These are phyloP conservation scores for Cylindricascospora bacillispora DNA, from an alignment of 1,139 yeast genomes.

Conservation along the genomic window DNA sequence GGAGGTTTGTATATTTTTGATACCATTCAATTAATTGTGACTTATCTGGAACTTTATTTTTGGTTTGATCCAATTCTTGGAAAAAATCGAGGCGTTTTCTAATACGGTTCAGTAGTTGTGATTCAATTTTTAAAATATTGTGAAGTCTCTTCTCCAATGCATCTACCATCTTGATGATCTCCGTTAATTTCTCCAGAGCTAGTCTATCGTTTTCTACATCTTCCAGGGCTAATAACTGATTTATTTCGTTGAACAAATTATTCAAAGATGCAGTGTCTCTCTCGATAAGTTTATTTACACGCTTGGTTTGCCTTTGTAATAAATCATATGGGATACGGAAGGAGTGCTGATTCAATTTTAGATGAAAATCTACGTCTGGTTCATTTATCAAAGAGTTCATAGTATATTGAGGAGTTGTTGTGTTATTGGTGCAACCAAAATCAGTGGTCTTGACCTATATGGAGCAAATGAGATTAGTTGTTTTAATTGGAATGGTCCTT, in stretches of 20 bases:
- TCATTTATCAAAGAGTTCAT: constrained; percentile 20
- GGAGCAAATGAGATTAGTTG: too few species aligned
- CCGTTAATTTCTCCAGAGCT: constrained; percentile 18
- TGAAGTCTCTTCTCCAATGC: constrained; percentile 34
- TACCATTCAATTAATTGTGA: constrained; percentile 42
- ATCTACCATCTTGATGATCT: constrained; percentile 36
- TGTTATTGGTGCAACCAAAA: too few species aligned
- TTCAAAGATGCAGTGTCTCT: constrained; percentile 16
- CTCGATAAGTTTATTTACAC: constrained; percentile 44
- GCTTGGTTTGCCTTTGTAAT: constrained; percentile 44
- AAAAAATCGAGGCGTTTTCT: constrained; percentile 34
- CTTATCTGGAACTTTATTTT: constrained; percentile 20
- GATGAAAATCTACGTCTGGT: constrained; percentile 30
- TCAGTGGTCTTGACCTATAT: too few species aligned
- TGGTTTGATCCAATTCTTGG: constrained; percentile 25
- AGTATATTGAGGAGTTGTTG: too few species aligned
- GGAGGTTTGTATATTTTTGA: constrained; percentile 44
- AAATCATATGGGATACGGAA: constrained; percentile 53
- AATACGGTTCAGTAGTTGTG: constrained; percentile 38
- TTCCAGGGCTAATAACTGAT: constrained; percentile 30
- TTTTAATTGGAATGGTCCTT: too few species aligned
- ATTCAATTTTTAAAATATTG: constrained; percentile 34
- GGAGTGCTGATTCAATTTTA: constrained; percentile 36
- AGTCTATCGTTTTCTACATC: constrained; percentile 24
- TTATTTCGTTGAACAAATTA: constrained; percentile 32